A percentile compares a stretch with the other conserved stretches of the same genome.
Evolutionary conservation across 345 rosid genomes (phyloP).

Genomic region (Citrus maxima): DNA sequence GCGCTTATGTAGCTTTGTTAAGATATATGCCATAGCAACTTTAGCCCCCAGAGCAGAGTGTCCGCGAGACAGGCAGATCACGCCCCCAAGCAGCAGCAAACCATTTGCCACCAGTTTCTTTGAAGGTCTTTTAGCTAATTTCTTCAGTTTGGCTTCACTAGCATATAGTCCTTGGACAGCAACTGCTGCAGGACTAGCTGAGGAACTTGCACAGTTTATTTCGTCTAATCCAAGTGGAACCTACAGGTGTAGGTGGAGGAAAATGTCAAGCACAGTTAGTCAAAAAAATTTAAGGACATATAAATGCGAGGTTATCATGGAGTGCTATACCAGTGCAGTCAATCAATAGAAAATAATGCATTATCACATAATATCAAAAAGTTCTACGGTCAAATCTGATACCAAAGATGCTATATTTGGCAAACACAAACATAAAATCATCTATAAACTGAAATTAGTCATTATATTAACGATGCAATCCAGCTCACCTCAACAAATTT

Average conservation of each 20-base stretch:
- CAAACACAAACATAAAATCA: background rate
- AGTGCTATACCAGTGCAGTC: background rate
- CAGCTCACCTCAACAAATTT: background rate
- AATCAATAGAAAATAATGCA: background rate
- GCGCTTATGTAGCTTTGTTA: slow-evolving; percentile 67
- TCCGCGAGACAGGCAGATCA: slow-evolving; percentile 70
- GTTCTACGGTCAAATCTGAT: background rate
- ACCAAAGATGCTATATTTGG: background rate
- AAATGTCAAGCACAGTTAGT: background rate
- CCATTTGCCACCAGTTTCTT: slow-evolving; percentile 61
- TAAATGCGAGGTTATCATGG: background rate
- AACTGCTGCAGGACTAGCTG: slow-evolving; percentile 15
- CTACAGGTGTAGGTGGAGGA: slow-evolving; percentile 25
- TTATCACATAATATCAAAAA: background rate
- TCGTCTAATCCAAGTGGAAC: slow-evolving; percentile 59
- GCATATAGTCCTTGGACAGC: slow-evolving; percentile 16
- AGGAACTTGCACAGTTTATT: slow-evolving; percentile 5
- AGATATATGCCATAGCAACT: slow-evolving; percentile 74
- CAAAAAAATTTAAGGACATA: background rate
- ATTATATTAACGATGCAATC: background rate
- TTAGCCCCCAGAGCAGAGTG: slow-evolving; percentile 74
- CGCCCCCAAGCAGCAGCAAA: slow-evolving; percentile 70
- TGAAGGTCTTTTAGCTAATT: slow-evolving; percentile 54
- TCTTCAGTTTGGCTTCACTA: slow-evolving; percentile 33
- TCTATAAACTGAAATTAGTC: background rate